These are phyloP conservation scores for Lentinula boryana DNA, from an alignment of 768 basidiomycete genomes.

Conservation along the genomic window DNA sequence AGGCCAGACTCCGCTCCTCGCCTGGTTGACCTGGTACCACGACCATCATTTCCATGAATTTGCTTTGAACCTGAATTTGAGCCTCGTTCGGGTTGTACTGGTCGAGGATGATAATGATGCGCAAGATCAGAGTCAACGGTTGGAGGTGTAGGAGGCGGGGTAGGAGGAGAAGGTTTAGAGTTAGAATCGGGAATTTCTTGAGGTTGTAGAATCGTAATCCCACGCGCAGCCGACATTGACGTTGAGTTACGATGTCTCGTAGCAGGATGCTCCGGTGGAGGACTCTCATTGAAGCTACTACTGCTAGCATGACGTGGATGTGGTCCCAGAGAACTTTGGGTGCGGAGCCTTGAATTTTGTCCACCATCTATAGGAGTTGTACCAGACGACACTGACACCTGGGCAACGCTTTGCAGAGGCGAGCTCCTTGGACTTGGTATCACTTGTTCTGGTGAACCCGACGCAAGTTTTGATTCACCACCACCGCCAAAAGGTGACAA, in stretches of 20 bases:
- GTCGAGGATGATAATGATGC: neutral
- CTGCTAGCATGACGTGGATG: neutral
- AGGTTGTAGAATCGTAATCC: too few species aligned
- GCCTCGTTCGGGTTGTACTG: too few species aligned
- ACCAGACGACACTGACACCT: neutral
- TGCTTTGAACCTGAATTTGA: too few species aligned
- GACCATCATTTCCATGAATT: neutral
- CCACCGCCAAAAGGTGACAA: neutral
- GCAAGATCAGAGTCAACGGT: slow-evolving; percentile 44
- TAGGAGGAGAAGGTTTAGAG: slow-evolving; percentile 1
- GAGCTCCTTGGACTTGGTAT: neutral
- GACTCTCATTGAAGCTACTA: too few species aligned
- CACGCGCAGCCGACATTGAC: neutral
- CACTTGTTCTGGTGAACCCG: neutral
- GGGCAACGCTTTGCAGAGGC: neutral
- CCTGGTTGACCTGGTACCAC: neutral
- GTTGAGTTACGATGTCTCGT: neutral
- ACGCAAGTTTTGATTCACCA: neutral
- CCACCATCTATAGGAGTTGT: neutral
- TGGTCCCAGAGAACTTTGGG: neutral
- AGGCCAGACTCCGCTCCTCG: slow-evolving; percentile 45
- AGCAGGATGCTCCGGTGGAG: neutral
- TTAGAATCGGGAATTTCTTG: neutral
- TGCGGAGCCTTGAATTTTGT: neutral
- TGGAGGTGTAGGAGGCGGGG: slow-evolving; percentile 18